Evolutionary conservation across 345 rosid species (phyloP).

Genomic region (Camelina laxa): DNA sequence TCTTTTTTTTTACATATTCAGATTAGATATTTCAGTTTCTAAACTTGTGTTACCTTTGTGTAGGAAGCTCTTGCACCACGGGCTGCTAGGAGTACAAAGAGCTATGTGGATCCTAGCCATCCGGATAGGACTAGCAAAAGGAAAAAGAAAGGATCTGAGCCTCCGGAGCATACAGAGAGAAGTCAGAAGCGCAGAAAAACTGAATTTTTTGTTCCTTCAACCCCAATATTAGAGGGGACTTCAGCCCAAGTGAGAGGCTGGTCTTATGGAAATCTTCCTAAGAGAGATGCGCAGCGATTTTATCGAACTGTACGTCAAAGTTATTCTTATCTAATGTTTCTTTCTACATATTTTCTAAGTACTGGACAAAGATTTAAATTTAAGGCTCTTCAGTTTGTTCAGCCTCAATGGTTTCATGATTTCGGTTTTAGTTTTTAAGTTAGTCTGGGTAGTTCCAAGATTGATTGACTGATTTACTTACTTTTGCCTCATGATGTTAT

Average conservation of each 20-base stretch:
- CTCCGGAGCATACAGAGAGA: slow-evolving; percentile 66
- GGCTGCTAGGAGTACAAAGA: slow-evolving; percentile 91
- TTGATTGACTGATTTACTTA: slow-evolving; percentile 5
- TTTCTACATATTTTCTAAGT: slow-evolving; percentile 1
- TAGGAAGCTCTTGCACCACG: slow-evolving; percentile 96
- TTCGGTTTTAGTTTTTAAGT: slow-evolving; percentile 2
- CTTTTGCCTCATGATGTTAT: background rate
- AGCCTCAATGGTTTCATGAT: background rate
- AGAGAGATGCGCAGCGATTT: slow-evolving; percentile 95
- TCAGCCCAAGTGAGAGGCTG: slow-evolving; percentile 96
- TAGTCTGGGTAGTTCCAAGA: slow-evolving; percentile 4
- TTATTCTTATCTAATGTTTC: slow-evolving; percentile 2
- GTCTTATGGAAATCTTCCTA: slow-evolving; percentile 92
- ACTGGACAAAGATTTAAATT: slow-evolving; percentile 1
- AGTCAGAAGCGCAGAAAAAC: slow-evolving; percentile 81
- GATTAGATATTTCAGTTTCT: slow-evolving; percentile 22
- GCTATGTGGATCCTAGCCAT: slow-evolving; percentile 84
- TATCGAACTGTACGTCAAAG: slow-evolving; percentile 76
- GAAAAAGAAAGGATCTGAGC: slow-evolving; percentile 84
- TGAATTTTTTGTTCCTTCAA: slow-evolving; percentile 64
- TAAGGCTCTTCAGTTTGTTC: slow-evolving; percentile 10
- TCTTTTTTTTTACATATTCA: background rate
- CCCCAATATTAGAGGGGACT: slow-evolving; percentile 89
- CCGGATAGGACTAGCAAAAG: slow-evolving; percentile 80
- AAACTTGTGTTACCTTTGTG: slow-evolving; percentile 32